phyloP scores from a whole-genome alignment of 305 asterid genomes.

The Plantago coronopus region DNA sequence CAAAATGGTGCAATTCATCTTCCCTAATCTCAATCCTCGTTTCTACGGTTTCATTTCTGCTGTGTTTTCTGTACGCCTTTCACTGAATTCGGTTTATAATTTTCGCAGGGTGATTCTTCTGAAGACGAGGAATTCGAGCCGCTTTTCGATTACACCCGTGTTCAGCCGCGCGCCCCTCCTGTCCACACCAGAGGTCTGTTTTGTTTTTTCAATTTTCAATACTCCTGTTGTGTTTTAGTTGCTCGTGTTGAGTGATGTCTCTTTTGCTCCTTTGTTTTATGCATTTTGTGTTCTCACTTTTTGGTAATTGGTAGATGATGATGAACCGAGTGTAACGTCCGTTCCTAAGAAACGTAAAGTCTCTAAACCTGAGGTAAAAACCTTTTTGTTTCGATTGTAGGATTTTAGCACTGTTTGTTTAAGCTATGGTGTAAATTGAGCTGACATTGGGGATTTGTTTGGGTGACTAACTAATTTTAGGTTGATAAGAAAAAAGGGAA shows the following conservation, averaged over 20 bases:
- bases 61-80: conserved; percentile 10
- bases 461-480: conserved; percentile 31
- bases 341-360: conserved; percentile 46
- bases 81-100: too few species aligned
- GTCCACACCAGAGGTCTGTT: conserved; percentile 53
- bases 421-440: conserved; percentile 3
- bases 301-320: conserved; percentile 53
- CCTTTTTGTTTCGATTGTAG: conserved; percentile 4
- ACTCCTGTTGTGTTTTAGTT: neutral
- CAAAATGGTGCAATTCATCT: conserved; percentile 10
- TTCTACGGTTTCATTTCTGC: conserved; percentile 17
- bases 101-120: conserved; percentile 41
- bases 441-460: conserved; percentile 13
- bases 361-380: conserved; percentile 37
- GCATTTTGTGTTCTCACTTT: conserved; percentile 3
- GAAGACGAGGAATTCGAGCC: conserved; percentile 89
- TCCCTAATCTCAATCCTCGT: neutral
- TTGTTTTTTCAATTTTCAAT: neutral
- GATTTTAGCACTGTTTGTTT: conserved; percentile 9
- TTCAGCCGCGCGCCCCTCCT: conserved; percentile 50
- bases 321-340: conserved; percentile 39
- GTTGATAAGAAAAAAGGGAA: conserved; percentile 33
- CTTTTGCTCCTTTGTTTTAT: conserved; percentile 1
- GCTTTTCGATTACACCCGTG: conserved; percentile 79
- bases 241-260: too few species aligned